A percentile compares a stretch with the other conserved stretches of the same genome.
phyloP scores from a whole-genome alignment of 2,329 filamentous ascomycete species.

The Diaporthe australafricana region DNA sequence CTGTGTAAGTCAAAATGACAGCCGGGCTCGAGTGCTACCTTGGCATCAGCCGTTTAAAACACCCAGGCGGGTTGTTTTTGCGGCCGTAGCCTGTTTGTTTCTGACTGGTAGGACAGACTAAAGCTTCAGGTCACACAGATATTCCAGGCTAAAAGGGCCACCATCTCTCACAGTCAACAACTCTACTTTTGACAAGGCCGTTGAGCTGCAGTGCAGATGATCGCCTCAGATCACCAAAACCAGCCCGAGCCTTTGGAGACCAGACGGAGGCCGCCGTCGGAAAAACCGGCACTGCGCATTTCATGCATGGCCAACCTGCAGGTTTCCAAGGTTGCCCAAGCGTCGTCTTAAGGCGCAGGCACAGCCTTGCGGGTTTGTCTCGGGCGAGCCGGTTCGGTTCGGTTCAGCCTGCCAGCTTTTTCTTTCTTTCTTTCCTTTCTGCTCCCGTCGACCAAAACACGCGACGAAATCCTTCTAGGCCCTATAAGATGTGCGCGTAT shows the following conservation, averaged over 20 bases:
- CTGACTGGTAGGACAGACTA: not conserved
- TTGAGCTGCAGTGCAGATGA: not conserved
- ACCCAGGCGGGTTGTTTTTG: not conserved
- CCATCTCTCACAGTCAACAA: not conserved
- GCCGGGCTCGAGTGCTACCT: not conserved
- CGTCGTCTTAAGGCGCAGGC: conserved; percentile 13
- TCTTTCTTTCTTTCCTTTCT: not conserved
- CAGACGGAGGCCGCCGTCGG: conserved; percentile 25
- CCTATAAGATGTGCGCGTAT: conserved; percentile 15
- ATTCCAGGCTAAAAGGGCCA: not conserved
- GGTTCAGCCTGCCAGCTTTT: not conserved
- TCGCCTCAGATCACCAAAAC: conserved; percentile 9
- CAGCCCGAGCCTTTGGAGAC: not conserved
- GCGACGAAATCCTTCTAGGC: not conserved
- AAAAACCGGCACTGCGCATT: conserved; percentile 8
- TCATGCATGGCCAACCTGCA: conserved; percentile 19
- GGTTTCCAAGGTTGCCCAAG: conserved; percentile 1
- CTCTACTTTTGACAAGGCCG: not conserved
- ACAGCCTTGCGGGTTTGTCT: conserved; percentile 23
- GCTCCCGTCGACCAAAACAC: not conserved
- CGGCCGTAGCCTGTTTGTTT: conserved; percentile 5
- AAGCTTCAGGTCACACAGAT: not conserved
- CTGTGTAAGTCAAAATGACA: not conserved
- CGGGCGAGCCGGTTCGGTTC: conserved; percentile 18
- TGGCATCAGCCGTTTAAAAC: not conserved